phyloP scores from a whole-genome alignment of 1,284 basidiomycete genomes.

The Ustilago lituana region DNA sequence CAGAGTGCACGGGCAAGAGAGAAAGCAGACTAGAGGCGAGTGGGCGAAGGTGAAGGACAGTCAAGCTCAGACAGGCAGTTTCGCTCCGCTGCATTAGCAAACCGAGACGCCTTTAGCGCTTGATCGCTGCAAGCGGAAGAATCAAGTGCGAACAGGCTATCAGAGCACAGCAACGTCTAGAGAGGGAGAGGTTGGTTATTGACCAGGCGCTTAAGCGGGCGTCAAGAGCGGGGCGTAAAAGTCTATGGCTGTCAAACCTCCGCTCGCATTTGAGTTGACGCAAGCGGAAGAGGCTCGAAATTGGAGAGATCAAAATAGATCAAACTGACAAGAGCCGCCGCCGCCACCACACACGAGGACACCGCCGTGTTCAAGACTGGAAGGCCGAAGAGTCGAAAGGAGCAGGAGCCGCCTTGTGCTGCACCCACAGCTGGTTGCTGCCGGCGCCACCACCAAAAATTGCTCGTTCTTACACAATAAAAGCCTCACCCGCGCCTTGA shows the following conservation, averaged over 20 bases:
- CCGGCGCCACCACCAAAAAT: too few relatives aligned
- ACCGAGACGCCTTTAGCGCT: background rate
- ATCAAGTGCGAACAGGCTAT: too few relatives aligned
- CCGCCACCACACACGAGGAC: too few relatives aligned
- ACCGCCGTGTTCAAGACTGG: too few relatives aligned
- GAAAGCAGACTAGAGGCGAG: background rate
- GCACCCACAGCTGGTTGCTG: too few relatives aligned
- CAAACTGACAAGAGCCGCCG: background rate
- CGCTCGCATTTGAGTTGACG: slow-evolving; percentile 4
- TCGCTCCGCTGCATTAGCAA: background rate
- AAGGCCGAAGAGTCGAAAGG: too few relatives aligned
- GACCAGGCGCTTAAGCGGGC: slow-evolving; percentile 20
- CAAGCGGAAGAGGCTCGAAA: slow-evolving; percentile 9
- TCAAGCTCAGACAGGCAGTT: slow-evolving; percentile 7
- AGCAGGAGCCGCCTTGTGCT: too few relatives aligned
- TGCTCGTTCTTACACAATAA: too few relatives aligned
- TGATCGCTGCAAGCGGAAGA: slow-evolving; percentile 24
- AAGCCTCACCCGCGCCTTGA: too few relatives aligned
- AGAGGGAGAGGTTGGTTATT: too few relatives aligned
- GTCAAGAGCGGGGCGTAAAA: slow-evolving; percentile 8
- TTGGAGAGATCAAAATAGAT: background rate
- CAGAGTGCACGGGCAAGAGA: slow-evolving; percentile 8
- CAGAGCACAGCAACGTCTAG: too few relatives aligned
- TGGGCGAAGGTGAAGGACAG: background rate
- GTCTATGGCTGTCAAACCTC: slow-evolving; percentile 16